Base-by-base conservation (phyloP, 2,329 filamentous ascomycete genomes). In the Intubia oerlemansii region DNA sequence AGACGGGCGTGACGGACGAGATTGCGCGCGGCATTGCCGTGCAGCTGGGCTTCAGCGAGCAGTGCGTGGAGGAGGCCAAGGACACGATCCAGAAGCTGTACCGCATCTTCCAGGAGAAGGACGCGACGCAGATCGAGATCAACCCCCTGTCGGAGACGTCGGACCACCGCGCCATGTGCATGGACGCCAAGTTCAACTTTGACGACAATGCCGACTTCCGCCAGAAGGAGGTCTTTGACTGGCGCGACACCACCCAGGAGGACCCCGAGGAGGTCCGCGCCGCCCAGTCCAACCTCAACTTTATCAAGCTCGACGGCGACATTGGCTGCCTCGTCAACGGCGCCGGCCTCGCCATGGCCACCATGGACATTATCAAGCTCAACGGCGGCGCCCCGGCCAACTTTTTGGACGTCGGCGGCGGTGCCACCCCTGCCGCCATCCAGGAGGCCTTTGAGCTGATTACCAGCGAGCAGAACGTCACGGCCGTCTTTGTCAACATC, bases 281-380 rank as follows among this genome's bases (percentile, higher is more conserved):
- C 45, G 84, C 84, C 46, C 63, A 91, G 66, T 84, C 72, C 42
- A 81, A 81, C 46, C 71, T 98, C 42, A 98, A 98, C 72, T 98
- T 98, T 63, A 98, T 98, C 68, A 98, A 98, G 71, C 76, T 98
- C 36, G 88, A 95, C 50, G 88, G 88, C 51, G 88, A 98, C 52
- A 98, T 98, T 51, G 88, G 88, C 56, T 98, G 88, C 64, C 66
- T 95, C 43, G 88, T 98, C 62, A 98, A 98, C 62, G 88, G 88
- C 52, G 88, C 88, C 46, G 88, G 88, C 61, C 77, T 98, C 41
- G 88, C 88, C 57, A 98, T 98, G 88, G 88, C 88, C 38, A 98
- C 88, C 52, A 98, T 98, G 88, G 88, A 98, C 56, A 95, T 98
- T 55, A 98, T 98, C 69, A 95, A 98, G 72, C 70, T 98, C 38